Conservation (phyloP, 2,329 filamentous ascomycete genomes). For the Penicillium freii region DNA sequence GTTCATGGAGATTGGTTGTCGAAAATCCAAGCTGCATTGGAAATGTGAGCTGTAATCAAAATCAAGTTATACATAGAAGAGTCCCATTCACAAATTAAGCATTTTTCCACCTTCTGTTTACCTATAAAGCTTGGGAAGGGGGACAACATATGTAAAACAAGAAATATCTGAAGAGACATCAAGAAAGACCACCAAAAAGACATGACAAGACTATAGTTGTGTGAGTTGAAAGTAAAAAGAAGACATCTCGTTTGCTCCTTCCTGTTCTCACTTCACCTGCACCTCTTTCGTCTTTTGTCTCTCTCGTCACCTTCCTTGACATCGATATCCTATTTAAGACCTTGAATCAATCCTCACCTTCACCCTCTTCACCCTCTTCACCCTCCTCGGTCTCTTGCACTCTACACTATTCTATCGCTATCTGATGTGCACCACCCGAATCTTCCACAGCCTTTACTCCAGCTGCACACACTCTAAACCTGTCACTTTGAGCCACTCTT, state of each 20-base stretch:
- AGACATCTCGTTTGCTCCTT: neutral
- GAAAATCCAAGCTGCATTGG: constrained; percentile 28
- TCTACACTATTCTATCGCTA: neutral
- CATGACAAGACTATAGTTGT: too few relatives aligned
- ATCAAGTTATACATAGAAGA: neutral
- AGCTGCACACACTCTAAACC: neutral
- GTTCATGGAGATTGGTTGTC: constrained; percentile 36
- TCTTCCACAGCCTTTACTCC: neutral
- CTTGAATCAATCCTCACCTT: neutral
- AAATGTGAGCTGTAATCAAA: neutral
- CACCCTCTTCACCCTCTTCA: too few relatives aligned
- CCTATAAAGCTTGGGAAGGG: too few relatives aligned
- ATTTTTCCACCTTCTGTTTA: too few relatives aligned
- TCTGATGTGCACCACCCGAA: neutral
- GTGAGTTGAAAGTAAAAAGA: too few relatives aligned
- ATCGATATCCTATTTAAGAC: neutral
- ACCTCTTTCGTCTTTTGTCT: neutral
- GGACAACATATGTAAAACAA: too few relatives aligned
- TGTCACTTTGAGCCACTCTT: neutral
- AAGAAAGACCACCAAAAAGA: too few relatives aligned
- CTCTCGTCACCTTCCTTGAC: neutral
- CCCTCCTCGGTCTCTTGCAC: neutral
- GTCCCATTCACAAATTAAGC: too few relatives aligned
- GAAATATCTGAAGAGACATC: too few relatives aligned
- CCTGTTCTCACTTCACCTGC: neutral